Evolutionary conservation across 2,329 filamentous ascomycete species (phyloP).

Genomic region (Colletotrichum melonis): DNA sequence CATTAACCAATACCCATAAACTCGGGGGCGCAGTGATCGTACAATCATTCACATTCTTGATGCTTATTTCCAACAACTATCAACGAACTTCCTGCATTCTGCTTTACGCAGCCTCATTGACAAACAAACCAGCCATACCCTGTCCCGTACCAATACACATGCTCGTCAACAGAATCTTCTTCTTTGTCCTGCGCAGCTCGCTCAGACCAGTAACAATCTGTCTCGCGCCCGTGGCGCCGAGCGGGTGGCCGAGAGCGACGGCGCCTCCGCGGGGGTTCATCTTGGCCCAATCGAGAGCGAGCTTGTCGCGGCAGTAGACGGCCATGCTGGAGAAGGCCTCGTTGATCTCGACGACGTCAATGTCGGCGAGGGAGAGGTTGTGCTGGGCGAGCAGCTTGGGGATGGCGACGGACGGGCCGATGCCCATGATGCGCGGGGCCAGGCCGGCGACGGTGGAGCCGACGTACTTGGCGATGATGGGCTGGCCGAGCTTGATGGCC

Average conservation of each 20-base stretch:
- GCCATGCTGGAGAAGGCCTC: conserved; percentile 99
- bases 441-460: conserved; percentile 91
- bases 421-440: conserved; percentile 95
- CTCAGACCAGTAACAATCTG: conserved; percentile 92
- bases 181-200: conserved; percentile 84
- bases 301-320: conserved; percentile 85
- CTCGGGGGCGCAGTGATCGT: neutral
- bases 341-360: conserved; percentile 94
- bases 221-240: conserved; percentile 81
- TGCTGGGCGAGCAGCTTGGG: conserved; percentile 87
- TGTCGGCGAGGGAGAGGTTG: conserved; percentile 81
- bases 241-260: conserved; percentile 84
- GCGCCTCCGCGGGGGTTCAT: conserved; percentile 86
- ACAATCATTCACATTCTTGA: neutral
- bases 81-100: no score
- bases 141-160: conserved; percentile 85
- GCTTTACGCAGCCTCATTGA: conserved; percentile 60
- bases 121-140: conserved; percentile 75
- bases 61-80: neutral
- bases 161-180: conserved; percentile 90
- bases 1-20: no score
- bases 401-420: conserved; percentile 80
- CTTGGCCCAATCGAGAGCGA: conserved; percentile 79
- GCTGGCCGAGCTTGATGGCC: conserved; percentile 86
- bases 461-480: conserved; percentile 94